Conservation (phyloP, 176 grass and related monocot genomes). For the Paspalum vaginatum region DNA sequence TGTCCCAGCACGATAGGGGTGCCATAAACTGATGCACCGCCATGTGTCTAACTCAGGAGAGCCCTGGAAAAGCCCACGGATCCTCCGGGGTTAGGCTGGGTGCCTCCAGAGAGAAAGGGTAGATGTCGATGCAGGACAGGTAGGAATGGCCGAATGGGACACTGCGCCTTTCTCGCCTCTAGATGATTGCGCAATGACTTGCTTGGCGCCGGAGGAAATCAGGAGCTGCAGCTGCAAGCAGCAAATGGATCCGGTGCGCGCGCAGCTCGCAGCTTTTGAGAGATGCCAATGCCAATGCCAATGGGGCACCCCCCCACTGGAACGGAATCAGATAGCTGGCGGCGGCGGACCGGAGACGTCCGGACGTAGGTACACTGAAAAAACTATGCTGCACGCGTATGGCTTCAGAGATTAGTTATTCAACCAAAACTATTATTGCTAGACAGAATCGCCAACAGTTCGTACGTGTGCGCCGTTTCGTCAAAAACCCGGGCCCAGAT, state of each 20-base stretch:
- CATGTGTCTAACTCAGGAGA: not conserved
- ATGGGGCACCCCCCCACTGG: constrained; percentile 30
- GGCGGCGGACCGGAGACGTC: too few species aligned
- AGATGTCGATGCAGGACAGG: not conserved
- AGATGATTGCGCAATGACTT: constrained; percentile 45
- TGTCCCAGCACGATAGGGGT: not conserved
- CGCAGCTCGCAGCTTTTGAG: constrained; percentile 24
- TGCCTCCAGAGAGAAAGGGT: not conserved
- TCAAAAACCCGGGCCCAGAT: not conserved
- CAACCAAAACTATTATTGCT: too few species aligned
- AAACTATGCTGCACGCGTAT: not conserved
- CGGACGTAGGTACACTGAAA: too few species aligned
- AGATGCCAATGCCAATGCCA: constrained; percentile 27
- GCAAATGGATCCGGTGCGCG: not conserved
- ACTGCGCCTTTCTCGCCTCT: not conserved
- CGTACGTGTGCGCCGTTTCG: too few species aligned
- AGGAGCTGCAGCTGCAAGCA: not conserved
- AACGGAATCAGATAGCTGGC: not conserved
- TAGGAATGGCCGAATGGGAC: not conserved
- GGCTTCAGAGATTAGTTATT: not conserved
- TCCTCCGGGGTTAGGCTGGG: not conserved
- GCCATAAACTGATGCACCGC: not conserved
- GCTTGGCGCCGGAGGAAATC: constrained; percentile 46
- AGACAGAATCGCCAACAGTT: not conserved
- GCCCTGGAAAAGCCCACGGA: constrained; percentile 20